phyloP scores from a whole-genome alignment of 2,329 filamentous ascomycete genomes.

The Aspergillus hiratsukae region DNA sequence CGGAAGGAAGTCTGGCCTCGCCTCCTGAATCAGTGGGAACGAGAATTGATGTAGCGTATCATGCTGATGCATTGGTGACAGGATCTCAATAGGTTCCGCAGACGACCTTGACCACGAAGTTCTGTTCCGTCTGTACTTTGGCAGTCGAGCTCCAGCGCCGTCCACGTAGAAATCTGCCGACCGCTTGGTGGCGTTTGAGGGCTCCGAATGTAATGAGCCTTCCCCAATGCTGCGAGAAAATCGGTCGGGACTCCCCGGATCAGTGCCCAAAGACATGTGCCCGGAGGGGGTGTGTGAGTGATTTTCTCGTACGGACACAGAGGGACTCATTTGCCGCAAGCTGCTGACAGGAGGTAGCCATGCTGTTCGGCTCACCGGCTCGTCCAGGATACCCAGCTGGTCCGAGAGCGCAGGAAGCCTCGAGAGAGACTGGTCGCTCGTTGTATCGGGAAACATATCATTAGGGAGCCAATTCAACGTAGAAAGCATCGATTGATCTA shows the following conservation, averaged over 20 bases:
- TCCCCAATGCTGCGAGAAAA: conserved; percentile 19
- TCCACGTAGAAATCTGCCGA: conserved; percentile 27
- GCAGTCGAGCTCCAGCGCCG: conserved; percentile 20
- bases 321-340: conserved; percentile 11
- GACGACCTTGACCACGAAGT: conserved; percentile 12
- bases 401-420: conserved; percentile 13
- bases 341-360: conserved; percentile 27
- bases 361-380: conserved; percentile 14
- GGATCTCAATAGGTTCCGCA: conserved; percentile 6
- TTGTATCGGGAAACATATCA: conserved; percentile 21
- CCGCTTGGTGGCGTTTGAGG: conserved; percentile 17
- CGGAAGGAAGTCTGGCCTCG: conserved; percentile 12
- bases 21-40: conserved; percentile 21
- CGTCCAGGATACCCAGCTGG: conserved; percentile 15
- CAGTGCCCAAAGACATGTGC: conserved; percentile 15
- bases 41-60: conserved; percentile 13
- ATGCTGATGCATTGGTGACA: conserved; percentile 9
- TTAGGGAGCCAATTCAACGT: conserved; percentile 37
- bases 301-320: conserved; percentile 14
- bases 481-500: conserved; percentile 25
- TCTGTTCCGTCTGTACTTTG: conserved; percentile 23
- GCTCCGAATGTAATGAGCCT: conserved; percentile 17
- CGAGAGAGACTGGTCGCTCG: conserved; percentile 11
- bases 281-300: conserved; percentile 17
- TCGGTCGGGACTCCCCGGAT: conserved; percentile 16